Evolutionary conservation across 106 monocot genomes (phyloP), one percentile per base, ranked within the genome.

Genomic region (Allium fistulosum): DNA sequence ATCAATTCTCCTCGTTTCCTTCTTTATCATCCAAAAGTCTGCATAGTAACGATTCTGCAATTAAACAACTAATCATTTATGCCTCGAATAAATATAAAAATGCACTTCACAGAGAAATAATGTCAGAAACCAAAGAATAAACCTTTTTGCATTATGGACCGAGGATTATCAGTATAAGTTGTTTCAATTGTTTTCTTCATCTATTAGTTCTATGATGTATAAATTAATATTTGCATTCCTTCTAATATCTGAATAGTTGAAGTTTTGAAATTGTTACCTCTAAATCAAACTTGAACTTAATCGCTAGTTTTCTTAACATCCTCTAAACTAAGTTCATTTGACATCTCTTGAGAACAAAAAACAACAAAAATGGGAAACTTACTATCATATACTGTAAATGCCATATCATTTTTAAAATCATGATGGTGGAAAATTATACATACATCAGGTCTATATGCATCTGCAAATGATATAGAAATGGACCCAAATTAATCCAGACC

Each of bases 401-500:
- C 14, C 52, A 1, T 10, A 9, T 53, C 13, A 10, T 9, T 61
- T 9, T 7, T 37, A 61, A 17, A 9, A 10, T 14, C 11, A 2
- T 22, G 37, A 63, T 18, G 55, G 55, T 52, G 56, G 12, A 7
- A 56, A 53, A 22, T 13, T 59, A 22, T 51, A 63, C 77, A 64
- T 79, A 89, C 88, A 74, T 89, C 88, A 14, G 85, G 52, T 5
- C 89, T 84, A 83, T 87, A 92, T n/a, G 89, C 48, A 63, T 97
- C 97, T 18, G 97, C 92, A 97, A 97, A 78, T 97, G 97, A 81
- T 97, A 97, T 7, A 97, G 86, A 50, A 97, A 70, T 15, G 92
- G 97, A 10, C 97, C 92, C 62, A 97, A 62, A 58, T 97, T 97
- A 74, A 97, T 90, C 97, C 97, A 97, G 15, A 92, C 85, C 97